Conservation (phyloP, 1,139 yeast species). For the Insectozyma bohioensis region DNA sequence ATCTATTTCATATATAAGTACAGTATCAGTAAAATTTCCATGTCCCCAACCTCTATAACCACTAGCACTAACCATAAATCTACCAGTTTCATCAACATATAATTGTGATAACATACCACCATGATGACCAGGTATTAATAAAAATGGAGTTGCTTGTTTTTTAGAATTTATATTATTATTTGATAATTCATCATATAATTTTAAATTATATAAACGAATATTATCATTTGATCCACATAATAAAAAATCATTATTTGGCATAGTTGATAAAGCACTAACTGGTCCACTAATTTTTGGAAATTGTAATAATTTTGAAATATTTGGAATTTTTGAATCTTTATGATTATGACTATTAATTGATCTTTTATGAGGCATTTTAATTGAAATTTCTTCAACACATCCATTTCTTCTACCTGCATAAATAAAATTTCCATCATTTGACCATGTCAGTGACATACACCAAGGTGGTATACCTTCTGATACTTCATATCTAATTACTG, state of each 20-base stretch:
- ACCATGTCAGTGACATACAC: slow-evolving; percentile 95
- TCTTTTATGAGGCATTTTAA: slow-evolving; percentile 55
- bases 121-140: slow-evolving; percentile 63
- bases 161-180: slow-evolving; percentile 21
- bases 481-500: slow-evolving; percentile 54
- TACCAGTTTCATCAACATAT: slow-evolving; percentile 79
- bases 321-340: slow-evolving; percentile 33
- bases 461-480: slow-evolving; percentile 84
- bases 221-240: slow-evolving; percentile 91
- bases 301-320: slow-evolving; percentile 58
- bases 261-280: slow-evolving; percentile 73
- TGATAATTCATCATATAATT: slow-evolving; percentile 45
- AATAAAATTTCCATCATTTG: slow-evolving; percentile 73
- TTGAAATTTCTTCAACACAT: slow-evolving; percentile 79
- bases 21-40: slow-evolving; percentile 74
- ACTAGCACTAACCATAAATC: slow-evolving; percentile 86
- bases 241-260: slow-evolving; percentile 79
- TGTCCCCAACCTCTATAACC: slow-evolving; percentile 96
- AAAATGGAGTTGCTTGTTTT: slow-evolving; percentile 53
- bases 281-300: slow-evolving; percentile 93
- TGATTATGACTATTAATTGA: slow-evolving; percentile 18
- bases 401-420: slow-evolving; percentile 90
- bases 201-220: slow-evolving; percentile 77
- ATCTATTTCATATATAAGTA: slow-evolving; percentile 75
- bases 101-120: slow-evolving; percentile 59